Evolutionary conservation across 441 rosid genomes (phyloP), one percentile per base, ranked within the genome.

Genomic region (Breynia disticha): DNA sequence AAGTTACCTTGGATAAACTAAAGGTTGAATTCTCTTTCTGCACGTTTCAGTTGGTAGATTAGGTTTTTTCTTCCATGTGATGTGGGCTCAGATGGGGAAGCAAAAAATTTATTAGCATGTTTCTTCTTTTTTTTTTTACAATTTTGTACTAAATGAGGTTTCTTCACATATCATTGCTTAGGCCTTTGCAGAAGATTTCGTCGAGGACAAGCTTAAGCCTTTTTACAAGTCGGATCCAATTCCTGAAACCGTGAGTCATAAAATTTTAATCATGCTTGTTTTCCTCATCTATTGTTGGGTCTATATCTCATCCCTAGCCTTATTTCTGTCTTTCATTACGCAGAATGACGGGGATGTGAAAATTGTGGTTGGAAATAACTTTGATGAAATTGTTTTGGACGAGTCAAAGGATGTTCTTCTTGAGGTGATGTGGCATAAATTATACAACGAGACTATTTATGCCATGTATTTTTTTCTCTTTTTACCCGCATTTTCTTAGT

Each of bases 401-500:
- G 97, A 89, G 69, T 79, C 97, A 0, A 93, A 93, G 64, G 99
- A 93, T 65, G 97, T 89, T 62, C 88, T 93, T 60, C 95, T 93
- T 19, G 96, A 90, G 98, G 98, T 90, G 77, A 28, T 22, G 42
- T 20, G 65, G 18, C 56, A 53, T n/a, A 35, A 13, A 41, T 19
- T 5, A 19, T 2, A 3, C 8, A 24, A 2, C 10, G 6, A 28
- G 7, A 11, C 0, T 38, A 15, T 13, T 38, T 9, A 15, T 14
- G 13, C 24, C 11, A 9, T 11, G n/a, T 12, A 11, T n/a, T 39
- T 14, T 44, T 52, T 19, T 39, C 15, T 32, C 17, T 28, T 42
- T 15, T 56, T 5, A 51, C 19, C 18, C 54, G 7, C 7, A 24
- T 47, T 18, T 49, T 48, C 19, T n/a, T 28, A 51, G 59, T 51